Evolutionary conservation across 2,329 filamentous ascomycete genomes (phyloP).

Genomic region (Fusarium newnesense): DNA sequence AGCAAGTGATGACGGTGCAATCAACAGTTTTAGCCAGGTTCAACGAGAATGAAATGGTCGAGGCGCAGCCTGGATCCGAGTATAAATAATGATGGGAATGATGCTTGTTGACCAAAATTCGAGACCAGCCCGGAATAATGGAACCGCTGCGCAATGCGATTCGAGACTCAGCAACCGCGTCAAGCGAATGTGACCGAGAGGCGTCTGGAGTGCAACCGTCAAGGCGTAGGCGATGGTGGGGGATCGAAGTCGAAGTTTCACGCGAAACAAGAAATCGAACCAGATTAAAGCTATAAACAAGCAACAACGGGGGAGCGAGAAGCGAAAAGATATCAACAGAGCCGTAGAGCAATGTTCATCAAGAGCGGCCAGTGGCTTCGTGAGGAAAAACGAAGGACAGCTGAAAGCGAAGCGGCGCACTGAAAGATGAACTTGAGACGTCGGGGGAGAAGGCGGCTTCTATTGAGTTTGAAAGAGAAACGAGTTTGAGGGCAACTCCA

Average conservation of each 20-base stretch:
- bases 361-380: slow-evolving; percentile 41
- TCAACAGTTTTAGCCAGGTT: slow-evolving; percentile 13
- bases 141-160: slow-evolving; percentile 45
- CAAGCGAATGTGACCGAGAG: slow-evolving; percentile 55
- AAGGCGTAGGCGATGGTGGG: slow-evolving; percentile 49
- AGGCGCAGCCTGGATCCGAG: slow-evolving; percentile 50
- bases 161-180: slow-evolving; percentile 55
- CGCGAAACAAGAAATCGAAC: slow-evolving; percentile 44
- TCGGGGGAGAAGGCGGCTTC: slow-evolving; percentile 36
- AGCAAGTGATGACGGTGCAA: slow-evolving; percentile 8
- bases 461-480: slow-evolving; percentile 44
- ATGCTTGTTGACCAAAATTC: slow-evolving; percentile 48
- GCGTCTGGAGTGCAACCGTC: slow-evolving; percentile 52
- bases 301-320: slow-evolving; percentile 52
- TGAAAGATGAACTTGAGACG: slow-evolving; percentile 40
- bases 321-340: slow-evolving; percentile 45
- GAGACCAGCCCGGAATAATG: slow-evolving; percentile 61
- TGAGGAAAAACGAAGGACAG: slow-evolving; percentile 44
- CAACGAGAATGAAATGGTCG: slow-evolving; percentile 32
- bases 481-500: slow-evolving; percentile 43
- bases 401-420: slow-evolving; percentile 40
- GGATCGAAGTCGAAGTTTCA: slow-evolving; percentile 46
- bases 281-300: slow-evolving; percentile 57
- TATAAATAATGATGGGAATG: slow-evolving; percentile 39
- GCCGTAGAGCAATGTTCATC: slow-evolving; percentile 42